A percentile compares a stretch with the other conserved stretches of the same genome.
Evolutionary conservation across 139 green algal genomes (phyloP).

Genomic region (Trebouxia sp.): DNA sequence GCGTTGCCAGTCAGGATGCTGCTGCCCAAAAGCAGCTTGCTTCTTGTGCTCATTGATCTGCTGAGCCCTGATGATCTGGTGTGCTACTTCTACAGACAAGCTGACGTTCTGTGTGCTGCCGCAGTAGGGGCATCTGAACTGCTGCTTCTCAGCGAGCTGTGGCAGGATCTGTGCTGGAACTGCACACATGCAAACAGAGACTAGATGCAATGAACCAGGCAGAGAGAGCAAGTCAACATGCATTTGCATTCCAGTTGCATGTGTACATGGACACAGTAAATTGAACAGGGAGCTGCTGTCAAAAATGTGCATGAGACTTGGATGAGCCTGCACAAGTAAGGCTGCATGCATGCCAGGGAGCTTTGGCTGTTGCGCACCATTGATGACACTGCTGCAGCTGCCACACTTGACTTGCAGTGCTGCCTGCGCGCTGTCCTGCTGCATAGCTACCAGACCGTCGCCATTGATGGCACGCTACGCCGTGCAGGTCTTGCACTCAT

Average conservation of each 20-base stretch:
- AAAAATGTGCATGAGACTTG: too few relatives aligned
- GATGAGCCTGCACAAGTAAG: too few relatives aligned
- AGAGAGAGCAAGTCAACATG: too few relatives aligned
- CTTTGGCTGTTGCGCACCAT: too few relatives aligned
- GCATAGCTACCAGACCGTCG: too few relatives aligned
- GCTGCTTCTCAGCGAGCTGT: conserved; percentile 21
- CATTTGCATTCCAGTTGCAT: too few relatives aligned
- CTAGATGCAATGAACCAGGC: too few relatives aligned
- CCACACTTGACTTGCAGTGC: conserved; percentile 18
- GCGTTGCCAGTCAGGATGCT: not conserved
- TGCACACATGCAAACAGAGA: conserved; percentile 15
- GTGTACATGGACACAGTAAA: too few relatives aligned
- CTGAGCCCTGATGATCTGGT: conserved; percentile 3
- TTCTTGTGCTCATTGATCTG: not conserved
- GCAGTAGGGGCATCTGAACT: conserved; percentile 47
- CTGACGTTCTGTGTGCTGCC: conserved; percentile 33
- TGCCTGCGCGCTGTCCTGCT: not conserved
- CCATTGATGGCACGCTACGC: too few relatives aligned
- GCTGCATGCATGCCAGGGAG: too few relatives aligned
- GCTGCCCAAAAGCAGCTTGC: not conserved
- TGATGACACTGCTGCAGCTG: conserved; percentile 4
- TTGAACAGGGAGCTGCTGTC: too few relatives aligned
- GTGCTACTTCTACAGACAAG: conserved; percentile 36
- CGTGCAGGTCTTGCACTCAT: too few relatives aligned
- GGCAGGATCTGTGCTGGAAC: conserved; percentile 19